phyloP scores from a whole-genome alignment of 192 early-diverging fungal species.

The Gamsiella multidivaricata region DNA sequence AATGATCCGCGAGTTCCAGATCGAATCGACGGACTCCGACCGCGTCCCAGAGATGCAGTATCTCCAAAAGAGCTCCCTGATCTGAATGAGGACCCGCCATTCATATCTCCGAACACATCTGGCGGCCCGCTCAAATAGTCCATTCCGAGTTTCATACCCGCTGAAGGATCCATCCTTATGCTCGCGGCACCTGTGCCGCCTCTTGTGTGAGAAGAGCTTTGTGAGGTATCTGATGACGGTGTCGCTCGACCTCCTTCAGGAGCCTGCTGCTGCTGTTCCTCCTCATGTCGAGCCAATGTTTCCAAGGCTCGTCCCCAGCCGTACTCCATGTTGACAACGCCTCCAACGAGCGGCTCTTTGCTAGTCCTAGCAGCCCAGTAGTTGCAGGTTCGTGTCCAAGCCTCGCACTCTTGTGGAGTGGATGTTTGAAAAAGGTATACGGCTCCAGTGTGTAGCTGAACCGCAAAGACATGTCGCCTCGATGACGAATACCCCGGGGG shows the following conservation, averaged over 20 bases:
- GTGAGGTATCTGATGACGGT: not conserved
- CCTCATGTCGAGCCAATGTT: constrained; percentile 5
- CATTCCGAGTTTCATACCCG: not conserved
- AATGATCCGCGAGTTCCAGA: constrained; percentile 26
- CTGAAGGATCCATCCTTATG: not conserved
- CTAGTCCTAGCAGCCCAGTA: constrained; percentile 94
- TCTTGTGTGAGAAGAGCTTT: no score
- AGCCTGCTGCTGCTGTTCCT: constrained; percentile 7
- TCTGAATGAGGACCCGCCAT: no score
- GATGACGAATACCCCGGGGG: constrained; percentile 84
- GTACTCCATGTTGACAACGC: constrained; percentile 91
- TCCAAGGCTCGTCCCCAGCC: constrained; percentile 82
- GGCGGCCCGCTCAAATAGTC: not conserved
- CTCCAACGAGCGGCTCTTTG: constrained; percentile 90
- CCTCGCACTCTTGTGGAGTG: constrained; percentile 73
- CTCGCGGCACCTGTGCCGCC: not conserved
- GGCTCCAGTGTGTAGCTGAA: constrained; percentile 84
- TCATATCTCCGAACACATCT: not conserved
- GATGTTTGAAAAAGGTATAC: constrained; percentile 91
- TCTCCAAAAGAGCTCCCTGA: no score
- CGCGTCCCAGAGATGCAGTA: constrained; percentile 8
- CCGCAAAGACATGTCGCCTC: constrained; percentile 86
- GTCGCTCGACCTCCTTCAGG: not conserved
- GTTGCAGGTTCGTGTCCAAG: constrained; percentile 92
- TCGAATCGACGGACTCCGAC: constrained; percentile 33